phyloP scores from a whole-genome alignment of 2,329 filamentous ascomycete species.

The Colletotrichum somersetense region DNA sequence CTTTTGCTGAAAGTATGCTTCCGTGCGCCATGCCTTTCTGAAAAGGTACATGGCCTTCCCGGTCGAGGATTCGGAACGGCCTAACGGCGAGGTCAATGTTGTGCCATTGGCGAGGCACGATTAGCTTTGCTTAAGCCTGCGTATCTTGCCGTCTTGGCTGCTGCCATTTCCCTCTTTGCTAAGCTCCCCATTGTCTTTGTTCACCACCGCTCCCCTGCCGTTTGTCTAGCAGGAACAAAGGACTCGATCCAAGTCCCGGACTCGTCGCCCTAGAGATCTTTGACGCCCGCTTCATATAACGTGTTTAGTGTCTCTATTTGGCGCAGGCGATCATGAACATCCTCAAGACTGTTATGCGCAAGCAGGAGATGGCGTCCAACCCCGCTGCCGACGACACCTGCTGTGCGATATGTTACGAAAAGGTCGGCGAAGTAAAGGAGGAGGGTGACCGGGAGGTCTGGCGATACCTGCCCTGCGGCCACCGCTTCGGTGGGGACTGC shows the following conservation, averaged over 20 bases:
- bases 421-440: constrained; percentile 52
- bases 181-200: constrained; percentile 19
- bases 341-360: constrained; percentile 39
- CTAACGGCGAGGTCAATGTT: constrained; percentile 40
- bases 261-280: background rate
- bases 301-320: constrained; percentile 1
- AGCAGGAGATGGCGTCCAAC: constrained; percentile 42
- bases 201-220: constrained; percentile 21
- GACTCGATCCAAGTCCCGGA: constrained; percentile 12
- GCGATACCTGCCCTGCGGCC: constrained; percentile 57
- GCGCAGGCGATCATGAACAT: constrained; percentile 37
- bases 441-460: constrained; percentile 56
- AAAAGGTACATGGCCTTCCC: constrained; percentile 29
- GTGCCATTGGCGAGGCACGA: constrained; percentile 40
- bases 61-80: constrained; percentile 25
- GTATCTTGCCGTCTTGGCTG: constrained; percentile 19
- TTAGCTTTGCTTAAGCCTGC: constrained; percentile 38
- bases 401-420: constrained; percentile 60
- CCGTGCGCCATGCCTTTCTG: constrained; percentile 31
- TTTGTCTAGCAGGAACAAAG: constrained; percentile 28
- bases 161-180: constrained; percentile 22
- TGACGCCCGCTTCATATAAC: constrained; percentile 2
- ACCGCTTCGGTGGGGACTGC: constrained; percentile 58
- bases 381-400: constrained; percentile 37
- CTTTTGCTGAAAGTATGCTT: constrained; percentile 35